These are phyloP conservation scores for Flaveria ramosissima DNA, from an alignment of 129 eudicot species.

Conservation along the genomic window DNA sequence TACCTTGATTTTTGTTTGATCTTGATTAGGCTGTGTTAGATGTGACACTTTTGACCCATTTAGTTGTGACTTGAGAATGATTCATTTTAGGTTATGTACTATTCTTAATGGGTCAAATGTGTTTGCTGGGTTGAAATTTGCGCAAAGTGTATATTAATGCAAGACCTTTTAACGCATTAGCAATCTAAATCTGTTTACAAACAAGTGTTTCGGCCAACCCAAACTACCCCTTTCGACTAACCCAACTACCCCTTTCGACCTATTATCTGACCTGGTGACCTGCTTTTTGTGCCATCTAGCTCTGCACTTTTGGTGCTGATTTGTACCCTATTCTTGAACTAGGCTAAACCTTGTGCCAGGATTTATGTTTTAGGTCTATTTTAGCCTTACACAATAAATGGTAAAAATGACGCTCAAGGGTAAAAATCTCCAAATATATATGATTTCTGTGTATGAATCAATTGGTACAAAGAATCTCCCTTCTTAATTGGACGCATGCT, in stretches of 20 bases:
- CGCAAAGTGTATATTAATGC: neutral
- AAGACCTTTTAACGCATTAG: too few species aligned
- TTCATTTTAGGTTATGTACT: neutral
- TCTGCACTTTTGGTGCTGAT: constrained; percentile 1
- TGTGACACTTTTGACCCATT: constrained; percentile 13
- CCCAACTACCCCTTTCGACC: too few species aligned
- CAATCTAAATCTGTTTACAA: neutral
- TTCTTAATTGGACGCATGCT: neutral
- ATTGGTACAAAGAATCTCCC: neutral
- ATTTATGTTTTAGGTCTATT: neutral
- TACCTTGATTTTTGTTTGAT: neutral
- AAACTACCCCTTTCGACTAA: too few species aligned
- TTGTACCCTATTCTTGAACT: neutral
- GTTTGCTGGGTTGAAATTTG: neutral
- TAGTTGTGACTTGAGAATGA: neutral
- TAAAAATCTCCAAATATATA: neutral
- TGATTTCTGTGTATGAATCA: neutral
- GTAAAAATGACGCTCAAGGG: neutral
- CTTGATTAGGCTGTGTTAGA: constrained; percentile 5
- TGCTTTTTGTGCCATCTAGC: neutral
- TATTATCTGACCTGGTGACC: neutral
- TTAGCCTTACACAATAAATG: neutral
- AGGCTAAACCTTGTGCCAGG: neutral
- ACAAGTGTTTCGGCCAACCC: neutral
- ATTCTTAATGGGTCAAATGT: constrained; percentile 2